phyloP scores from a whole-genome alignment of 257 asterid species.

The Eucommia ulmoides region DNA sequence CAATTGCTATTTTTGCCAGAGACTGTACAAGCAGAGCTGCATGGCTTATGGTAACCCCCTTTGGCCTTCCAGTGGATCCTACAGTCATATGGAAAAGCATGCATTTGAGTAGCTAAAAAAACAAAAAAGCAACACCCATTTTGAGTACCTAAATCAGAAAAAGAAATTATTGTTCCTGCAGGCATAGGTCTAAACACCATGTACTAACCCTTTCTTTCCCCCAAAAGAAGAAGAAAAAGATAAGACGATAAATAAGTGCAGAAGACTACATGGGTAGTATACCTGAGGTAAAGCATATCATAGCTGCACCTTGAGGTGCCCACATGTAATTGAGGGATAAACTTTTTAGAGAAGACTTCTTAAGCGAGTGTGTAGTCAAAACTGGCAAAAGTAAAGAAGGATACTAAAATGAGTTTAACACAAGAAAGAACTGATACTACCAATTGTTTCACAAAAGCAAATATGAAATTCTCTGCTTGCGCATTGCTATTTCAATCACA shows the following conservation, averaged over 20 bases:
- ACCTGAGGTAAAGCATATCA: conserved; percentile 82
- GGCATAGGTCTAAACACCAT: no score
- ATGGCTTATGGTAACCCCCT: conserved; percentile 73
- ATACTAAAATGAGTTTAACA: neutral
- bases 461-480: neutral
- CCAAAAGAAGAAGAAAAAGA: neutral
- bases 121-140: neutral
- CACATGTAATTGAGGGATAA: conserved; percentile 32
- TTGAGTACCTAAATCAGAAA: neutral
- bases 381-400: conserved; percentile 21
- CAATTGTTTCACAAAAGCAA: neutral
- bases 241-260: neutral
- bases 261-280: neutral
- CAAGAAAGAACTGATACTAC: neutral
- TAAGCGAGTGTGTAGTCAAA: conserved; percentile 39
- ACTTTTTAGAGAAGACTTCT: conserved; percentile 12
- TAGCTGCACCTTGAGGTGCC: conserved; percentile 67
- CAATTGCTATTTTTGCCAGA: conserved; percentile 73
- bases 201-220: no score
- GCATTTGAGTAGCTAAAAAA: neutral
- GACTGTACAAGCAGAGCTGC: conserved; percentile 69
- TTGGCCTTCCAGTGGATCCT: conserved; percentile 94
- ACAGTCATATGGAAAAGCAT: neutral
- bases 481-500: neutral
- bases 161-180: neutral